Evolutionary conservation across 768 basidiomycete species (phyloP), one percentile per base, ranked within the genome.

Genomic region (Daedaleopsis sinensis): DNA sequence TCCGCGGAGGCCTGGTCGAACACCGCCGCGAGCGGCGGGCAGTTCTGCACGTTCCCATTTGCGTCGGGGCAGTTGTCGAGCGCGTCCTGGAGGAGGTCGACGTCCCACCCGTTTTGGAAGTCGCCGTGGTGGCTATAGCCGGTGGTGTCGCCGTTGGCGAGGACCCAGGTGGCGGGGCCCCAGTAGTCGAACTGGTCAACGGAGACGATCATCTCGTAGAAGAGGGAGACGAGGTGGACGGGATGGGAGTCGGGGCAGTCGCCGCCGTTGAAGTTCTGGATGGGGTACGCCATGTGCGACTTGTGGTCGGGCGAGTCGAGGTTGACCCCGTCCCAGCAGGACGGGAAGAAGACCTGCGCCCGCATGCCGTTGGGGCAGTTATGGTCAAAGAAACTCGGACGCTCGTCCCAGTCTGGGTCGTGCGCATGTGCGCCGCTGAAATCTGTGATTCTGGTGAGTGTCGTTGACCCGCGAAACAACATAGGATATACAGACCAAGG

Each of bases 251-350:
- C 53, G n/a, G 70, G 68, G 57, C 68, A 69, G 57, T 58, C 52
- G 35, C 68, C 68, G 47, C 57, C 37, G 63, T 69, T 67, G 61
- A 64, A 67, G 51, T 60, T 63, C 62, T 67, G 62, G 21, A 68
- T 55, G 27, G 68, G 68, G 65, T 73, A 79, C 0, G 76, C 73
- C 68, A 78, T 72, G 68, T 79, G 78, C 9, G 71, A 71, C 65
- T 73, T 73, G 68, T 78, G 77, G 61, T 78, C 74, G 2, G 70
- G 10, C 12, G 72, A 72, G 65, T 79, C 75, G 46, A 77, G 64
- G 65, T 79, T 73, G 42, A 67, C 57, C 18, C 78, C 78, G 57
- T 79, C 73, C 78, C 78, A 78, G 71, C 74, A 78, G 37, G 63
- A 57, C 12, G 70, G 72, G 69, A 77, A 73, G 62, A 73, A 72